phyloP scores from a whole-genome alignment of 208 protist genomes.

The Phytomonas francai region DNA sequence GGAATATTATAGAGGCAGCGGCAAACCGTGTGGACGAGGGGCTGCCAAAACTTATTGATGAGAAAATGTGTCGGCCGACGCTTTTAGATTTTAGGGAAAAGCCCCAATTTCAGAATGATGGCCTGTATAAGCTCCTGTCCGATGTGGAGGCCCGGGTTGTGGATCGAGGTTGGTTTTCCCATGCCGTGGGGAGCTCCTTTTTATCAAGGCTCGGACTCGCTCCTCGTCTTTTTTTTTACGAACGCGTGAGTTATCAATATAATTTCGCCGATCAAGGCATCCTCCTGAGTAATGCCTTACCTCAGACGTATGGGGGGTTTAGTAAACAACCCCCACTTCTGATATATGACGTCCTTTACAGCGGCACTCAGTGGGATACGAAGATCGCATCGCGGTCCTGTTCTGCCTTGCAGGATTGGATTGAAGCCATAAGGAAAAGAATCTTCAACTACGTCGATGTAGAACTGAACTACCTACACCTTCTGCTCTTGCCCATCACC shows the following conservation, averaged over 20 bases:
- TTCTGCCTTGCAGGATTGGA: constrained; percentile 11
- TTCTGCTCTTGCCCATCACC: constrained; percentile 44
- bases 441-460: constrained; percentile 21
- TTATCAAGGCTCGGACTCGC: constrained; percentile 35
- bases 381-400: constrained; percentile 3
- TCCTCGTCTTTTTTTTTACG: constrained; percentile 48
- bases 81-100: constrained; percentile 24
- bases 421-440: background rate
- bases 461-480: constrained; percentile 57
- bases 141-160: constrained; percentile 20
- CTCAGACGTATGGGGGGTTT: too few species aligned
- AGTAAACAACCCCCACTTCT: background rate
- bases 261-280: background rate
- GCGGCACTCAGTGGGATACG: constrained; percentile 16
- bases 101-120: constrained; percentile 18
- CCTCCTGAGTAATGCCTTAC: background rate
- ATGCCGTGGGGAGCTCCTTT: constrained; percentile 33
- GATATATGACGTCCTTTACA: constrained; percentile 53
- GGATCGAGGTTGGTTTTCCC: constrained; percentile 39
- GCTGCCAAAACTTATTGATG: constrained; percentile 1
- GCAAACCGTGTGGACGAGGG: background rate
- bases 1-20: too few species aligned
- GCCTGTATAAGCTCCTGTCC: constrained; percentile 26
- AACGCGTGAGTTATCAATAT: constrained; percentile 26
- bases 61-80: constrained; percentile 10